Conservation (phyloP, 1,284 basidiomycete species). For the Ustilago loliicola region DNA sequence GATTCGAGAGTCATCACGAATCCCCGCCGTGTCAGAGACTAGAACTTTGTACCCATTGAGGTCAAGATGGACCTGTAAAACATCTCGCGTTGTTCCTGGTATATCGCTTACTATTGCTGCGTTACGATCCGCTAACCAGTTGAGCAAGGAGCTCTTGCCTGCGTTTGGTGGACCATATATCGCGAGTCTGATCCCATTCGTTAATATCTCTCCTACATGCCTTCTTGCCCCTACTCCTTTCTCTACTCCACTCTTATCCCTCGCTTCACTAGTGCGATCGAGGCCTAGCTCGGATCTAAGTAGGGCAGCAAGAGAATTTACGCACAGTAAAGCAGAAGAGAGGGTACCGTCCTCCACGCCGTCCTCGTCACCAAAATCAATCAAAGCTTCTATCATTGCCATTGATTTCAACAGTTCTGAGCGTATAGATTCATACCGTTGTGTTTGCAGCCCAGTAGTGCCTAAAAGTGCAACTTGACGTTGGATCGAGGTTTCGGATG, state of each 20-base stretch:
- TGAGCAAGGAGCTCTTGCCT: constrained; percentile 86
- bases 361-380: constrained; percentile 91
- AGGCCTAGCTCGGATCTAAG: constrained; percentile 23
- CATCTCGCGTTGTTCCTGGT: constrained; percentile 88
- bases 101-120: constrained; percentile 88
- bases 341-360: constrained; percentile 83
- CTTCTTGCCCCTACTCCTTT: neutral
- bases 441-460: constrained; percentile 73
- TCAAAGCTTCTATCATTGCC: constrained; percentile 84
- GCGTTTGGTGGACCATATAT: constrained; percentile 92
- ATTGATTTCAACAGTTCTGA: constrained; percentile 78
- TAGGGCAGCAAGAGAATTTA: constrained; percentile 12
- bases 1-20: constrained; percentile 73
- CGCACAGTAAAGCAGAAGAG: constrained; percentile 63
- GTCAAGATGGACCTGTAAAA: constrained; percentile 84
- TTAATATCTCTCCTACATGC: constrained; percentile 82
- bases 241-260: neutral
- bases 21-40: constrained; percentile 85
- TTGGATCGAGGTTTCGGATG: constrained; percentile 86
- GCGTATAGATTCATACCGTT: constrained; percentile 78
- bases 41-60: constrained; percentile 83
- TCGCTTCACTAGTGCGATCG: neutral
- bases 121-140: constrained; percentile 84
- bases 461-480: constrained; percentile 80
- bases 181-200: constrained; percentile 82